These are phyloP conservation scores for Cynanchum wilfordii DNA, from an alignment of 257 asterid species.

Conservation along the genomic window DNA sequence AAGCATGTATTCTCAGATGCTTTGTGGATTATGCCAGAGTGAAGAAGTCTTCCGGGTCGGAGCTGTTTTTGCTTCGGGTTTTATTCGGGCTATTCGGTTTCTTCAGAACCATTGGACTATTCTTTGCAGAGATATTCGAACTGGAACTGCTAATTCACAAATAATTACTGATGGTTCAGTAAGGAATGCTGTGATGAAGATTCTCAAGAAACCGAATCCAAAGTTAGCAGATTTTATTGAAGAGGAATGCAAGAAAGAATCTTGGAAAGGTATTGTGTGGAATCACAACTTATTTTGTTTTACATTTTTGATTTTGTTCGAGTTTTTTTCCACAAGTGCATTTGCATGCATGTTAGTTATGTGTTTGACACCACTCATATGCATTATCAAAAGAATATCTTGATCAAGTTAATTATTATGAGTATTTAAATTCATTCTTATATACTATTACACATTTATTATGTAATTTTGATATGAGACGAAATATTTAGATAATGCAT, in stretches of 20 bases:
- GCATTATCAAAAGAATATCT: too few relatives aligned
- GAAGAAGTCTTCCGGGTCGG: conserved; percentile 36
- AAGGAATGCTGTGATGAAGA: conserved; percentile 29
- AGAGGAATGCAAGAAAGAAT: conserved; percentile 27
- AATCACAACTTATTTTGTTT: too few relatives aligned
- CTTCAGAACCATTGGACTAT: conserved; percentile 33
- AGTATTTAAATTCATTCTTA: too few relatives aligned
- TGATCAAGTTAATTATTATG: too few relatives aligned
- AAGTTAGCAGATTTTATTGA: conserved; percentile 32
- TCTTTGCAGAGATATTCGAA: conserved; percentile 33
- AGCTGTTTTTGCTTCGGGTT: conserved; percentile 39
- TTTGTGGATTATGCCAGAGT: conserved; percentile 35
- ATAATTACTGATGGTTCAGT: conserved; percentile 30
- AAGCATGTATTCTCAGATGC: conserved; percentile 48
- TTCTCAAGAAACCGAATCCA: conserved; percentile 28
- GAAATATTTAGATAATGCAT: too few relatives aligned
- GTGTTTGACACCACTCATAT: too few relatives aligned
- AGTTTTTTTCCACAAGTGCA: too few relatives aligned
- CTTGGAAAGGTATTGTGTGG: conserved; percentile 35
- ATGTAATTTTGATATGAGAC: too few relatives aligned
- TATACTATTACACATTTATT: too few relatives aligned
- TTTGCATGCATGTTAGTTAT: too few relatives aligned
- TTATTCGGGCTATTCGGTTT: conserved; percentile 41
- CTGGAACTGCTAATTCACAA: conserved; percentile 21
- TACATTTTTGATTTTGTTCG: too few relatives aligned